These are phyloP conservation scores for Torrubiellomyces zombiae DNA, from an alignment of 2,329 filamentous ascomycete species.

Conservation along the genomic window DNA sequence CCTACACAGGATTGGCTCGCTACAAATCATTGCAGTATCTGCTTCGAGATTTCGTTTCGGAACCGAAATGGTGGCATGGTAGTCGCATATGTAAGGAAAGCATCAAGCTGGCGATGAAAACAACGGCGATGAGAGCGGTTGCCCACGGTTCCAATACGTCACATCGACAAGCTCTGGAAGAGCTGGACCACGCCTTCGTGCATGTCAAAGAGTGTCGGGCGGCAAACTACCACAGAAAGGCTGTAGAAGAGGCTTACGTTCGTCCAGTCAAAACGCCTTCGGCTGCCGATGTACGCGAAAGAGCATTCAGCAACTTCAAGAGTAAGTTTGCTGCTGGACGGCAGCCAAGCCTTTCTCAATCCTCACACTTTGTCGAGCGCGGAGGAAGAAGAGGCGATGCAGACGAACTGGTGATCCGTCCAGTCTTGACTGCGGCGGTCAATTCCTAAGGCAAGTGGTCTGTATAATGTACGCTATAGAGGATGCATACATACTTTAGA, in stretches of 20 bases:
- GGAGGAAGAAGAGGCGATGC: too few species aligned
- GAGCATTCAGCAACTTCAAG: too few species aligned
- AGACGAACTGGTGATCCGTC: too few species aligned
- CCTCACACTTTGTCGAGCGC: too few species aligned
- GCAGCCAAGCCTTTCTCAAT: too few species aligned
- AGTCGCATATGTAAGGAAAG: constrained; percentile 19
- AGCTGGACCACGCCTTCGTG: constrained; percentile 10
- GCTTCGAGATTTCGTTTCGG: constrained; percentile 14
- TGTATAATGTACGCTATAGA: too few species aligned
- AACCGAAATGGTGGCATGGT: constrained; percentile 19
- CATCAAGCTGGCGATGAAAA: constrained; percentile 21
- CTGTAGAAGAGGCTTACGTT: constrained; percentile 8
- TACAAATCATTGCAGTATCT: constrained; percentile 16
- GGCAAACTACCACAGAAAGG: constrained; percentile 5
- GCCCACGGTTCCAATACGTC: constrained; percentile 3
- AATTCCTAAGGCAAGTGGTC: too few species aligned
- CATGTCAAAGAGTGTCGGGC: constrained; percentile 10
- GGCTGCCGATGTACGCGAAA: too few species aligned
- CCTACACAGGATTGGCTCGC: constrained; percentile 14
- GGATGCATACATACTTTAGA: too few species aligned
- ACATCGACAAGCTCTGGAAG: constrained; percentile 10
- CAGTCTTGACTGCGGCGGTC: too few species aligned
- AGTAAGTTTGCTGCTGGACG: too few species aligned
- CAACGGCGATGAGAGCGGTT: constrained; percentile 11
- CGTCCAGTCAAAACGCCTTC: constrained; percentile 3